Percentiles rank a stretch among this genome's conserved stretches.
Conservation (phyloP, 2,329 filamentous ascomycete species). For the Alternaria alternata region DNA sequence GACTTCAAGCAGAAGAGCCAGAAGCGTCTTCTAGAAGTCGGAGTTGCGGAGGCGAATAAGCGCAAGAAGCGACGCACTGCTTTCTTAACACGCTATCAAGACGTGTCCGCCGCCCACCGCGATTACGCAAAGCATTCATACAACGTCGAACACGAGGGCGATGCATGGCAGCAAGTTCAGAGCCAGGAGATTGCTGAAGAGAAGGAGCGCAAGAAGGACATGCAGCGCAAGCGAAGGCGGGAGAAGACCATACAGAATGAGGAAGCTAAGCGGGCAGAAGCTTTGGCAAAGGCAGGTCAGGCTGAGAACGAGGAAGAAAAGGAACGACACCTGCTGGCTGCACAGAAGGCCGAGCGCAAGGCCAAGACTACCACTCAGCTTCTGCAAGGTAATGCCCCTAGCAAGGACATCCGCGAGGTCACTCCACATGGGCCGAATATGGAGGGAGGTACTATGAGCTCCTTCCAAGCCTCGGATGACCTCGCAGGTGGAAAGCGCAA, state of each 20-base stretch:
- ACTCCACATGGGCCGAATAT: conserved; percentile 79
- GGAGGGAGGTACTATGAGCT: conserved; percentile 84
- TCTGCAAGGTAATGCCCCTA: conserved; percentile 79
- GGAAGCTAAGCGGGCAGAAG: conserved; percentile 80
- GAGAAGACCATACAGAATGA: conserved; percentile 95
- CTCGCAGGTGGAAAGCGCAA: conserved; percentile 59
- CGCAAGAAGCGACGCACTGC: conserved; percentile 70
- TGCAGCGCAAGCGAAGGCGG: conserved; percentile 94
- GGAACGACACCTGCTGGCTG: conserved; percentile 81
- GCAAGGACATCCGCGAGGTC: conserved; percentile 76
- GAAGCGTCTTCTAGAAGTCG: conserved; percentile 75
- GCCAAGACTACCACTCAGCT: conserved; percentile 88
- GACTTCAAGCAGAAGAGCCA: conserved; percentile 63
- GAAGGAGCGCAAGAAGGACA: conserved; percentile 99
- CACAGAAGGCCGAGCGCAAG: conserved; percentile 90
- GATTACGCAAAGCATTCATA: conserved; percentile 78
- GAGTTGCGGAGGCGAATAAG: conserved; percentile 68
- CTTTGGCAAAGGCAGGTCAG: conserved; percentile 77
- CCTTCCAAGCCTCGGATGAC: conserved; percentile 75
- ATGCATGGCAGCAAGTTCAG: conserved; percentile 85
- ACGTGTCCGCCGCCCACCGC: conserved; percentile 72
- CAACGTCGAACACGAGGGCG: conserved; percentile 77
- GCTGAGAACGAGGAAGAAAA: conserved; percentile 84
- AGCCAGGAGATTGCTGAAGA: conserved; percentile 90
- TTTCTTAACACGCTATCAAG: conserved; percentile 64